Evolutionary conservation across 257 asterid genomes (phyloP), one percentile per base, ranked within the genome.

Genomic region (Jasminum sambac): DNA sequence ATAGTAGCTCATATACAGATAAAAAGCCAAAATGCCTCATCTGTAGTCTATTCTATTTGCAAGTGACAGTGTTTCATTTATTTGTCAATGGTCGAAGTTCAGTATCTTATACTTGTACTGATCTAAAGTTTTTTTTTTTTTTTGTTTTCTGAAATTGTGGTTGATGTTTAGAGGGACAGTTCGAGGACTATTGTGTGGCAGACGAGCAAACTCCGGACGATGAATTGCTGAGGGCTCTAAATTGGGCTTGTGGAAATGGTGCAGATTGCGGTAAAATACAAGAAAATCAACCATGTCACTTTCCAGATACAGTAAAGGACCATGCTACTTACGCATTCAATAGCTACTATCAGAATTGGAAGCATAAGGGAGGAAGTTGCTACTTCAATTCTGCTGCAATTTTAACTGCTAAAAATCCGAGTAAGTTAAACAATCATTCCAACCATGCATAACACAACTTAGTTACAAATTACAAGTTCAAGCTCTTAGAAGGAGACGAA

Each of bases 301-400:
- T 68, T 6, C 94, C 95, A 13, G 79, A 90, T 77, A 83, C 89
- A 0, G 67, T 74, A 0, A 81, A 42, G 68, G 88, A 83, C 10
- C 97, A 85, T 66, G 97, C 92, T 43, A 82, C 92, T 26, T 89
- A 66, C 77, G 97, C 90, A 14, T 89, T 88, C 87, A 91, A 91
- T 57, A 87, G 89, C 80, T 89, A 91, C 72, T 89, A 81, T 74
- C 97, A 91, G 78, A 84, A 82, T 6, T 72, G 73, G 72, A 91
- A 88, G 79, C 80, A 66, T 70, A 71, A 62, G 6, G 92, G 95
- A n/a, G 97, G 76, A 23, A 74, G 76, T 72, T 91, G 97, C 75
- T 91, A 91, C 70, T 88, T 88, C 86, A 81, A 67, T 41, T 79
- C 88, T 74, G 84, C 90, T 62, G 95, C 97, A 0, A 2, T 91